A percentile compares a stretch with the other conserved stretches of the same genome.
Evolutionary conservation across 176 grass and related monocot genomes (phyloP).

Genomic region (Olyra latifolia): DNA sequence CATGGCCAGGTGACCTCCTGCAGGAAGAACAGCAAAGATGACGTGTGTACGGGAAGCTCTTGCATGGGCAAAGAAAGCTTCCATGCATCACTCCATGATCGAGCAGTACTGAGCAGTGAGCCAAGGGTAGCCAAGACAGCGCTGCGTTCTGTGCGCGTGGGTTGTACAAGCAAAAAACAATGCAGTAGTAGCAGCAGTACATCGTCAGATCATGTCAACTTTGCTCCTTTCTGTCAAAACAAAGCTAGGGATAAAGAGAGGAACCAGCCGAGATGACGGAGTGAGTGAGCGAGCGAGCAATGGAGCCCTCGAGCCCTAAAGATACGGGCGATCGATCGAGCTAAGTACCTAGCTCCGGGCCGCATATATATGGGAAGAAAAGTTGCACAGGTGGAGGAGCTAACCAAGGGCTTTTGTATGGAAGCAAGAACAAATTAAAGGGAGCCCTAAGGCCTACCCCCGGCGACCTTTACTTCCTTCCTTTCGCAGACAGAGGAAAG

Average conservation of each 20-base stretch:
- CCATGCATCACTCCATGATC: not conserved
- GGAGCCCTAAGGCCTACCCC: conserved; percentile 24
- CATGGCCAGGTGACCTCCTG: not conserved
- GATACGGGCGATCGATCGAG: conserved; percentile 40
- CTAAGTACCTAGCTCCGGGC: conserved; percentile 33
- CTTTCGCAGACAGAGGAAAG: conserved; percentile 12
- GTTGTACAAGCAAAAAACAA: not conserved
- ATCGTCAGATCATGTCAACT: conserved; percentile 31
- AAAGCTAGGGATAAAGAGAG: conserved; percentile 38
- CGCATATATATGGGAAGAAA: conserved; percentile 61
- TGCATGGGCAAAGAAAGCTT: conserved; percentile 48
- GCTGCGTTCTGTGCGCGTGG: not conserved
- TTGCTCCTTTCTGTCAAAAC: conserved; percentile 60
- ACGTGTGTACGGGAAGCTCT: conserved; percentile 23
- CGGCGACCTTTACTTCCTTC: conserved; percentile 23
- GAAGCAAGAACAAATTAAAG: conserved; percentile 43
- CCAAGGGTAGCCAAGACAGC: not conserved
- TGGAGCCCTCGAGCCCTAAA: conserved; percentile 36
- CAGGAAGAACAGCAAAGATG: conserved; percentile 39
- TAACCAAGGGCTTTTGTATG: conserved; percentile 16
- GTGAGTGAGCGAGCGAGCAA: conserved; percentile 4
- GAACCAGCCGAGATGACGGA: not conserved
- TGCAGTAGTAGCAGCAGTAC: not conserved
- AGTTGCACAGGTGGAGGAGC: conserved; percentile 32
- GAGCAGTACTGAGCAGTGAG: conserved; percentile 6